Evolutionary conservation across 768 basidiomycete species (phyloP), one percentile per base, ranked within the genome.

Genomic region (Hydnum rufescens): DNA sequence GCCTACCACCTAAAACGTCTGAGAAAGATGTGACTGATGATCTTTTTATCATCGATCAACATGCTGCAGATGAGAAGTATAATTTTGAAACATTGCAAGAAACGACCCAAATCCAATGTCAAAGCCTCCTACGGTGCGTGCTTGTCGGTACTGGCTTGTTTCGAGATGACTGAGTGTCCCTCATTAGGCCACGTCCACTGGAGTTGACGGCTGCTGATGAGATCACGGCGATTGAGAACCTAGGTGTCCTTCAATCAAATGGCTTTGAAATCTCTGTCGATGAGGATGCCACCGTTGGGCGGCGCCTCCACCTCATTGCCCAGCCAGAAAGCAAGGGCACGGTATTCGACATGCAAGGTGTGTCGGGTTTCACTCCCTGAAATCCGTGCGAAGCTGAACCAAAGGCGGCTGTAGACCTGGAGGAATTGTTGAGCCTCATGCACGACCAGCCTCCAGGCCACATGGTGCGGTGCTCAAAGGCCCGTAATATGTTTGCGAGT

Each of bases 21-120:
- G 23, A 16, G 51, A 43, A 5, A 55, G 51, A 52, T 8, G 69
- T 77, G 66, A 13, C 13, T 25, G 92, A 97, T 61, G 93, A 99
- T 60, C 68, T 99, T 39, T 97, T 96, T 66, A 89, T 99, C 56
- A 74, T 97, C 18, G 93, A 97, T 60, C 93, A 97, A 62, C 93
- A 97, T 64, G 93, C 93, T 3, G 80, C 87, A 3, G 95, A 99
- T 64, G 95, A 97, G 66, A 97, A 97, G 68, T 96, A 86, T 66
- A 97, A 97, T 63, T 97, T 97, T 62, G 95, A 97, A 70, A 83
- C 76, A 1, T 66, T 97, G 53, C 93, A 97, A 64, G 72, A 75
- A 57, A 88, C 79, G n/a, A 96, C 92, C 6, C 74, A 73, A 50
- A 90, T 99, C 53, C 74, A 84, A 58, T 85, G 83, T 2, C 93